Evolutionary conservation across 2,329 filamentous ascomycete genomes (phyloP).

Genomic region (Phyllosticta citrichinensis): DNA sequence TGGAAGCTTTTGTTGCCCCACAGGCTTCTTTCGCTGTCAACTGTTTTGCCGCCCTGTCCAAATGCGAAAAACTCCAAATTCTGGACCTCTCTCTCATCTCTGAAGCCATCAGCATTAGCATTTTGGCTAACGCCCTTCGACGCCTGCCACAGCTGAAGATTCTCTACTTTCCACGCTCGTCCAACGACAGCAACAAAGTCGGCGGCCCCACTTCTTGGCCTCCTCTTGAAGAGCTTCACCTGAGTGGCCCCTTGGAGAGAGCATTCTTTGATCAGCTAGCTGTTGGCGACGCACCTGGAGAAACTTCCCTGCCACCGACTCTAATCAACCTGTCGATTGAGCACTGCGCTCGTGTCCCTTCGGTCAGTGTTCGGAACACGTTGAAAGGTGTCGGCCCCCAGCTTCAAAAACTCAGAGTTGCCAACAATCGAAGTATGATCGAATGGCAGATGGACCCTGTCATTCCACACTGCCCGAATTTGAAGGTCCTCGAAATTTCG

Average conservation of each 20-base stretch:
- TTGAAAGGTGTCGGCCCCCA: constrained; percentile 23
- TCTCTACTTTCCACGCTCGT: constrained; percentile 36
- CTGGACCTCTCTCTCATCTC: constrained; percentile 46
- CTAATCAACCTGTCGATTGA: constrained; percentile 26
- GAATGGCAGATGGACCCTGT: constrained; percentile 31
- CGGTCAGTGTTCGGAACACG: constrained; percentile 24
- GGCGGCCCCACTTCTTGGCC: constrained; percentile 31
- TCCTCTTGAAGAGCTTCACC: constrained; percentile 31
- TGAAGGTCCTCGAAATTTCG: constrained; percentile 32
- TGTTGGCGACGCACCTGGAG: constrained; percentile 14
- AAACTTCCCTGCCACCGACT: constrained; percentile 20
- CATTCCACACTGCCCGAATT: constrained; percentile 29
- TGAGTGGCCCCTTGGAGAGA: constrained; percentile 35
- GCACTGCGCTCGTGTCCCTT: constrained; percentile 33
- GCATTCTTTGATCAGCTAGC: constrained; percentile 32
- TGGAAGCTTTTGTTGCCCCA: constrained; percentile 48
- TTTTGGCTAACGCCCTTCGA: constrained; percentile 41
- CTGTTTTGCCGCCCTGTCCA: constrained; percentile 46
- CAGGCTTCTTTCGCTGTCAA: constrained; percentile 48
- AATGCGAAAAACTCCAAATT: constrained; percentile 40
- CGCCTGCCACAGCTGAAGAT: constrained; percentile 34
- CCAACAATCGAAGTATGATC: constrained; percentile 31
- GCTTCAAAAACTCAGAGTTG: constrained; percentile 29
- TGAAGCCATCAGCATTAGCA: constrained; percentile 38
- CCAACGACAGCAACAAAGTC: constrained; percentile 23